Base-by-base conservation (phyloP, 2,329 filamentous ascomycete species). In the Fusarium begoniae region DNA sequence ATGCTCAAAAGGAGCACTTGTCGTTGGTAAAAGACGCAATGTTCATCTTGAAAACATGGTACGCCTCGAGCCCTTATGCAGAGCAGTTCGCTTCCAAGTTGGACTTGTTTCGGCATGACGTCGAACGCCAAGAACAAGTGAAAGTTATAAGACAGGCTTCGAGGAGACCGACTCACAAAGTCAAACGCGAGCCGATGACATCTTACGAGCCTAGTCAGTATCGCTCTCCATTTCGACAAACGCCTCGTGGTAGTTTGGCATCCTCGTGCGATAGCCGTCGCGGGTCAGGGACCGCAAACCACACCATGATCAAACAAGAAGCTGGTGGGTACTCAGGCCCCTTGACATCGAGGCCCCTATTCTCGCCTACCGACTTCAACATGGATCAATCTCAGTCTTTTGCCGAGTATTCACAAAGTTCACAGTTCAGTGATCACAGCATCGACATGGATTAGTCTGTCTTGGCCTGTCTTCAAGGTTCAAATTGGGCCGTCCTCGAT, bases 21-120 rank as follows among this genome's bases (percentile, higher is more conserved):
- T 75, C 74, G n/a, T 83, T 82, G 3, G 83, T 87, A 47, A 69
- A 74, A 1, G 83, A 84, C 40, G 84, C 86, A 13, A 83, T 89
- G n/a, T 74, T 79, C 5, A 85, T 90, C 48, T 83, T 90, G 78
- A 78, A 80, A 7, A 87, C 86, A 74, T 88, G 87, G 73, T 83
- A 86, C 13, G 75, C 82, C 35, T 81, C 79, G 4, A 88, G 90
- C 67, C 82, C 83, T 3, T 86, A 89, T 74, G 88, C 87, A 6
- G 76, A 81, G 8, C 83, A 87, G 9, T 84, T 89, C 8, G 79
- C 83, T 15, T 86, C 85, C 61, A 89, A 90, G 41, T 79, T 90
- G 18, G 81, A 82, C 8, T 84, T 83, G 11, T 90, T 90, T 68
- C 80, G 83, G 13, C 51, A 61, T 18, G 75, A 71, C 8, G 64